Conservation (phyloP, 169 alveolate genomes). For the Toxoplasma gondii region DNA sequence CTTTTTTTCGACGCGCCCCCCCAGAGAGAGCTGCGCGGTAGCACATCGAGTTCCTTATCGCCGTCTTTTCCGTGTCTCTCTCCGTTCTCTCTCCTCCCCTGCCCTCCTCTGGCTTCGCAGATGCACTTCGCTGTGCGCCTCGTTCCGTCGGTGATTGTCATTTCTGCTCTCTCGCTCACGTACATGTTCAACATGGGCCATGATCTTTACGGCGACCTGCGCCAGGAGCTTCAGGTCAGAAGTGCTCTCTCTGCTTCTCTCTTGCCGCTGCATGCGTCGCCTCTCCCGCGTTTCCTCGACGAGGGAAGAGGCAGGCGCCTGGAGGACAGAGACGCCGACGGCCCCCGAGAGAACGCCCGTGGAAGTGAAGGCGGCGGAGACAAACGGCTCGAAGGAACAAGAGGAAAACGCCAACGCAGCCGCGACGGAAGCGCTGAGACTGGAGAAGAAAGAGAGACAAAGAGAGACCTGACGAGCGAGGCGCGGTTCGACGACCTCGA, state of each 20-base stretch:
- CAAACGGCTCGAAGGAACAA: too few species aligned
- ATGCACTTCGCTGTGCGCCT: conserved; percentile 24
- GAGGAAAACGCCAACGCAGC: too few species aligned
- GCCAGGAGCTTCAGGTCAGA: background rate
- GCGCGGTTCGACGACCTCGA: background rate
- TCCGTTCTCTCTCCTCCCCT: background rate
- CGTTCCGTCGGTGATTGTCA: background rate
- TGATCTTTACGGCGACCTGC: background rate
- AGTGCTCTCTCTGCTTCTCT: too few species aligned
- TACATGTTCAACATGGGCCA: background rate
- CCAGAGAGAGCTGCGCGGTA: too few species aligned
- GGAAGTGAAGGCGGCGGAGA: too few species aligned
- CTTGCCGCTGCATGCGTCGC: background rate
- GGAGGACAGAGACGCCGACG: too few species aligned
- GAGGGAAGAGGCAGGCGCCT: background rate
- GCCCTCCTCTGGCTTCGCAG: background rate
- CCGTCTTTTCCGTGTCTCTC: background rate
- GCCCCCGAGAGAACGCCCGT: too few species aligned
- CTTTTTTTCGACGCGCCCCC: too few species aligned
- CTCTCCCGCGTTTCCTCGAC: background rate
- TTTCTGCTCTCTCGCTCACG: background rate
- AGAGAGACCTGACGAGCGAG: background rate
- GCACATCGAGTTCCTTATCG: too few species aligned
- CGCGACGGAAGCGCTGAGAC: too few species aligned
- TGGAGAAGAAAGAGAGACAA: too few species aligned